phyloP scores from a whole-genome alignment of 2,329 filamentous ascomycete genomes.

The Cladosporium oxysporum region DNA sequence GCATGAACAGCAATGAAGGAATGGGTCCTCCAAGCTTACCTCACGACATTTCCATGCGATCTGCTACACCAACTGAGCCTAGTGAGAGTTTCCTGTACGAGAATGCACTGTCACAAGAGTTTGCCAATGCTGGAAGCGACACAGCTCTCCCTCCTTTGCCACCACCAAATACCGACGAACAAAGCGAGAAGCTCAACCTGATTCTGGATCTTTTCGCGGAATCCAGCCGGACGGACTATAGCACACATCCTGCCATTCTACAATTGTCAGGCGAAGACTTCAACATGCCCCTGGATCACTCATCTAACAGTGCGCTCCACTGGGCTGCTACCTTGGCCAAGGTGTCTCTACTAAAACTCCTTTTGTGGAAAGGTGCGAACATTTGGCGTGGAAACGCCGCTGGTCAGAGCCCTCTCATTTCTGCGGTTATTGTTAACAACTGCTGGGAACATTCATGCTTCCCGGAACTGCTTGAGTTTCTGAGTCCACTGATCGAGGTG shows the following conservation, averaged over 20 bases:
- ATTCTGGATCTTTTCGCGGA: slow-evolving; percentile 72
- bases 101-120: slow-evolving; percentile 37
- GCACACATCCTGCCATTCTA: slow-evolving; percentile 74
- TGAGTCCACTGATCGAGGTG: slow-evolving; percentile 87
- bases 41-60: slow-evolving; percentile 62
- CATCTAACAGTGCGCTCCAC: slow-evolving; percentile 86
- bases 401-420: slow-evolving; percentile 90
- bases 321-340: slow-evolving; percentile 94
- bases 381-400: slow-evolving; percentile 85
- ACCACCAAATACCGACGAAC: slow-evolving; percentile 60
- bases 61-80: slow-evolving; percentile 71
- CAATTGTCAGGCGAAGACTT: slow-evolving; percentile 77
- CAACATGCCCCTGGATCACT: slow-evolving; percentile 88
- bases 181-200: slow-evolving; percentile 77
- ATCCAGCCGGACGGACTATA: slow-evolving; percentile 66
- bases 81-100: slow-evolving; percentile 77
- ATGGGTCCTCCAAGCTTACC: slow-evolving; percentile 35
- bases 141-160: slow-evolving; percentile 66
- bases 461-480: slow-evolving; percentile 82
- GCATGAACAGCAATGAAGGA: slow-evolving; percentile 45
- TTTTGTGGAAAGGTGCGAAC: slow-evolving; percentile 82
- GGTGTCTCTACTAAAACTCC: slow-evolving; percentile 74
- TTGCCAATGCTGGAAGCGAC: slow-evolving; percentile 52
- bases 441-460: slow-evolving; percentile 90
- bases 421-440: slow-evolving; percentile 89